Base-by-base conservation (phyloP, 345 rosid species). In the Theobroma cacao region DNA sequence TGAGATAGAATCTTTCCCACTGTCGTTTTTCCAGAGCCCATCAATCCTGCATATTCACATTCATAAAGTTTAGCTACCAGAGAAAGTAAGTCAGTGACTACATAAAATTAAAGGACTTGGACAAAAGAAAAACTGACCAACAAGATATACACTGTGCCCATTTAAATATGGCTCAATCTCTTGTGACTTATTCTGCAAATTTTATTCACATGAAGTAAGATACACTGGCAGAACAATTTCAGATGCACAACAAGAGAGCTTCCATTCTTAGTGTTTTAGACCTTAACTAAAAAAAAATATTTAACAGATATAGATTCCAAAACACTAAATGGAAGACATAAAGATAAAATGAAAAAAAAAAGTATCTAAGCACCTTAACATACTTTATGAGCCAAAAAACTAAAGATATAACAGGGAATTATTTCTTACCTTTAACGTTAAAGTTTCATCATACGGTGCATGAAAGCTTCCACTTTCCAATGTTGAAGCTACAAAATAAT, bases 21-120 rank as follows among this genome's bases (percentile, higher is more conserved):
- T 0, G 98, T 96, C 24, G 99, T 91, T 87, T 96, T 96, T 74
- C 99, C 99, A 13, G 97, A 96, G 50, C 98, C 99, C 99, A 96
- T 94, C 95, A 94, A 89, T 62, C 99, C 98, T 94, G 84, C 81
- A 85, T 33, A 67, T 31, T 70, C 72, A 65, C 61, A 33, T 72
- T 30, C 26, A 81, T 31, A 38, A 2, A 62, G 41, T 60, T 80
- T 76, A 80, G 47, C 38, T 20, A 58, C 64, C 20, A 33, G 26
- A 40, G 33, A 12, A 55, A 82, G 63, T n/a, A n/a, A 40, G 26
- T 41, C 43, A 78, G 33, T 59, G 67, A 59, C 61, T 10, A 48
- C 78, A 64, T 18, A 64, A 74, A 81, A 20, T 17, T n/a, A 45
- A 55, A 71, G 41, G 36, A 72, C 24, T 48, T 34, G 34, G 78